phyloP scores from a whole-genome alignment of 306 rosid genomes.

The Abrus precatorius region DNA sequence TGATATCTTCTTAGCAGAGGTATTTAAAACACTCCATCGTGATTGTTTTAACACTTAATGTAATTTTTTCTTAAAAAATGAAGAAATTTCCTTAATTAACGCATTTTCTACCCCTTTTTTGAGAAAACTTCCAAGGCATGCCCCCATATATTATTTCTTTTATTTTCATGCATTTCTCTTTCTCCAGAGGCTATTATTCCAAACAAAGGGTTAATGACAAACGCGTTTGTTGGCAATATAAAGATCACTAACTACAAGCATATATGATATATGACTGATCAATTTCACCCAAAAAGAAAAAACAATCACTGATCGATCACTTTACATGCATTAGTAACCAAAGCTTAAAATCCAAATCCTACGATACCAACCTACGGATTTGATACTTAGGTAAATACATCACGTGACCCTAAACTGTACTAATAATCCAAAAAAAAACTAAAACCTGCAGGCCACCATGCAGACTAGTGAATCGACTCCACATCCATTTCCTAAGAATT shows the following conservation, averaged over 20 bases:
- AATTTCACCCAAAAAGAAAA: too few species aligned
- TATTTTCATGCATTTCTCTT: too few species aligned
- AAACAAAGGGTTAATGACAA: neutral
- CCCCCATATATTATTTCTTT: too few species aligned
- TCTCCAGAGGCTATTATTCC: too few species aligned
- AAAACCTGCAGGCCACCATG: slow-evolving; percentile 29
- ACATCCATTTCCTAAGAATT: slow-evolving; percentile 44
- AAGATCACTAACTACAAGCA: neutral
- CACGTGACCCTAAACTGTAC: slow-evolving; percentile 21
- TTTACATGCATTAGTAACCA: slow-evolving; percentile 43
- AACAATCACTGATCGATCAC: neutral
- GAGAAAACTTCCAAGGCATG: too few species aligned
- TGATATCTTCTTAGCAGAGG: too few species aligned
- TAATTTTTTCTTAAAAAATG: too few species aligned
- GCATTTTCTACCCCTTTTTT: too few species aligned
- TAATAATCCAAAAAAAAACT: slow-evolving; percentile 25
- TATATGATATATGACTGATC: neutral
- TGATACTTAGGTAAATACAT: slow-evolving; percentile 38
- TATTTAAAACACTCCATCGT: too few species aligned
- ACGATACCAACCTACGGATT: neutral
- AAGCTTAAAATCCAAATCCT: slow-evolving; percentile 12
- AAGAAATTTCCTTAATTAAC: too few species aligned
- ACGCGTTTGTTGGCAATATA: neutral
- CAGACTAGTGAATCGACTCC: slow-evolving; percentile 32
- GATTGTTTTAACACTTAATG: too few species aligned